Evolutionary conservation across 2,329 filamentous ascomycete species (phyloP).

Genomic region (Metarhizium humberi): DNA sequence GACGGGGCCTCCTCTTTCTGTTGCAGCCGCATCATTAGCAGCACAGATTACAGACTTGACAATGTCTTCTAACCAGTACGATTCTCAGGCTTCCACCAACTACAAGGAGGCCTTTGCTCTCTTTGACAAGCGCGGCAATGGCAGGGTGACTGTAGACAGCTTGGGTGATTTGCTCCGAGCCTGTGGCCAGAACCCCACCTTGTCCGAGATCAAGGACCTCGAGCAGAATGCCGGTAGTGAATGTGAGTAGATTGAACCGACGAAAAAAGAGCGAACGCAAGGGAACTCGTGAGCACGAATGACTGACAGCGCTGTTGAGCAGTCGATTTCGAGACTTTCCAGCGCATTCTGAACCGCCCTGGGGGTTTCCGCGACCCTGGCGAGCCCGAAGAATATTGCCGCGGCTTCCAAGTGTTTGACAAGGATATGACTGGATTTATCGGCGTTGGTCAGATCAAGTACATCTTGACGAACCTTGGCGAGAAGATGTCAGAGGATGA

Average conservation of each 20-base stretch:
- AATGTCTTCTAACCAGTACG: constrained; percentile 45
- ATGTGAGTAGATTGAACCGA: constrained; percentile 53
- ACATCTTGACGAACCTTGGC: constrained; percentile 93
- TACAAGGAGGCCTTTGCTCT: constrained; percentile 99
- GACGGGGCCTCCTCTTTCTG: neutral
- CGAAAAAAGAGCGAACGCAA: too few species aligned
- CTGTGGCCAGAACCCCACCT: constrained; percentile 94
- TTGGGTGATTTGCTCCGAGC: constrained; percentile 91
- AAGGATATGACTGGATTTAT: constrained; percentile 99
- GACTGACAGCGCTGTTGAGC: neutral
- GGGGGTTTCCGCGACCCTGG: constrained; percentile 97
- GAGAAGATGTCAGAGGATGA: constrained; percentile 99
- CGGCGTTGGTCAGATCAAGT: constrained; percentile 93
- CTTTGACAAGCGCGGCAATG: constrained; percentile 98
- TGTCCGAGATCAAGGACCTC: constrained; percentile 84
- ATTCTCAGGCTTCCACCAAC: constrained; percentile 72
- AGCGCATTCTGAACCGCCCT: constrained; percentile 91
- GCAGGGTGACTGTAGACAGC: constrained; percentile 76
- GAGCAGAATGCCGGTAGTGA: constrained; percentile 85
- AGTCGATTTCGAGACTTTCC: constrained; percentile 98
- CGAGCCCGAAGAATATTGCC: constrained; percentile 96
- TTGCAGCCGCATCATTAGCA: neutral
- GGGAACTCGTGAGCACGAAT: neutral
- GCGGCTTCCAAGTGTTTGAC: constrained; percentile 98
- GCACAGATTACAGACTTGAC: constrained; percentile 8